phyloP scores from a whole-genome alignment of 768 basidiomycete genomes.

The Ramaria rubella region DNA sequence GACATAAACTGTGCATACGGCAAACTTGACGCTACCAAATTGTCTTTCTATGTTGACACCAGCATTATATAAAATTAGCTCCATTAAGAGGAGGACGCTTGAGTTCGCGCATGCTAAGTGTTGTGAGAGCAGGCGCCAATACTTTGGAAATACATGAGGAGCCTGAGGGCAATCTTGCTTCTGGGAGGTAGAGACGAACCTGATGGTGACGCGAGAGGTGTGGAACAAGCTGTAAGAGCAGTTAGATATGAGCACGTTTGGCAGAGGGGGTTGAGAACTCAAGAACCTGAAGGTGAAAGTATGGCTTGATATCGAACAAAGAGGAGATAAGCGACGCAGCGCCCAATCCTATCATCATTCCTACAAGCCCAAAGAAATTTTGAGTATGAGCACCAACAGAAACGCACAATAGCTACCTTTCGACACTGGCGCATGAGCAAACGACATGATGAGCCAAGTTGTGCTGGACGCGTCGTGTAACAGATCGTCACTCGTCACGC shows the following conservation, averaged over 20 bases:
- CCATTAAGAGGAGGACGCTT: constrained; percentile 74
- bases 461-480: not conserved
- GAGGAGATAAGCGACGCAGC: constrained; percentile 68
- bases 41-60: constrained; percentile 71
- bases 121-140: constrained; percentile 75
- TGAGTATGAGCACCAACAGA: not conserved
- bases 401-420: constrained; percentile 45
- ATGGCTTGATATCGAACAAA: constrained; percentile 82
- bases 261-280: constrained; percentile 4
- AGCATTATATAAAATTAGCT: constrained; percentile 66
- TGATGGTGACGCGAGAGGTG: constrained; percentile 89
- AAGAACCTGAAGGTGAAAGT: constrained; percentile 74
- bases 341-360: constrained; percentile 68
- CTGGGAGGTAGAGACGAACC: constrained; percentile 36
- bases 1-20: constrained; percentile 44
- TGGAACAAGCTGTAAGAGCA: constrained; percentile 56
- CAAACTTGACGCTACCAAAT: constrained; percentile 84
- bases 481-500: not conserved
- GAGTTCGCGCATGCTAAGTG: constrained; percentile 78
- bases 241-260: constrained; percentile 9
- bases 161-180: not conserved
- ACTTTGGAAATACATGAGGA: constrained; percentile 40
- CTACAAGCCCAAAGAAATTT: constrained; percentile 31
- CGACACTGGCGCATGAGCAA: constrained; percentile 61
- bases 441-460: constrained; percentile 14